phyloP scores from a whole-genome alignment of 139 green algal species.

The Desmodesmus armatus region DNA sequence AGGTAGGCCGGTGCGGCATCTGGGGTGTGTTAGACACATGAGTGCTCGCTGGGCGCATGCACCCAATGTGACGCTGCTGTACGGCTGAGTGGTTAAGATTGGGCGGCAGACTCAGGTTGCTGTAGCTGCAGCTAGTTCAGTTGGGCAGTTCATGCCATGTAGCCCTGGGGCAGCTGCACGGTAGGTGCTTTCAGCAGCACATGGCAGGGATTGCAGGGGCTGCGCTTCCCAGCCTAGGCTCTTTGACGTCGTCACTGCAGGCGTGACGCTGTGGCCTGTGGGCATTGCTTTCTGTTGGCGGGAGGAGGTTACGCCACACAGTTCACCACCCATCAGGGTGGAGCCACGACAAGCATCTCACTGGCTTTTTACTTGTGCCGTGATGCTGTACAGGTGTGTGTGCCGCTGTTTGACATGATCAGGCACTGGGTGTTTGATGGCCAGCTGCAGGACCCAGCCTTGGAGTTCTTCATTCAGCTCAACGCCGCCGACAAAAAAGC shows the following conservation, averaged over 20 bases:
- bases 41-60: neutral
- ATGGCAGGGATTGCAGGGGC: no score
- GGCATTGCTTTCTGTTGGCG: no score
- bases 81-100: neutral
- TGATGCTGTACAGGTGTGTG: conserved; percentile 62
- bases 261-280: no score
- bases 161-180: no score
- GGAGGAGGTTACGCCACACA: no score
- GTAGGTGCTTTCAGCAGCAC: no score
- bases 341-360: no score
- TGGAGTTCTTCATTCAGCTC: conserved; percentile 90
- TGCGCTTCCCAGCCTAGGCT: no score
- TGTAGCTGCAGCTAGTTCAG: neutral
- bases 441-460: conserved; percentile 74
- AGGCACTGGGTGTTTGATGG: conserved; percentile 89
- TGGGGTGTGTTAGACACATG: neutral
- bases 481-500: conserved; percentile 28
- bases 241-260: no score
- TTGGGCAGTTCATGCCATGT: neutral
- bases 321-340: no score
- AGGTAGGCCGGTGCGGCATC: conserved; percentile 50
- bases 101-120: neutral
- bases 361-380: no score
- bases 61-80: neutral
- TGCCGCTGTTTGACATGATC: conserved; percentile 89